Evolutionary conservation across 805 yeast genomes (phyloP), one percentile per base, ranked within the genome.

Genomic region (Wickerhamiella qilinensis): DNA sequence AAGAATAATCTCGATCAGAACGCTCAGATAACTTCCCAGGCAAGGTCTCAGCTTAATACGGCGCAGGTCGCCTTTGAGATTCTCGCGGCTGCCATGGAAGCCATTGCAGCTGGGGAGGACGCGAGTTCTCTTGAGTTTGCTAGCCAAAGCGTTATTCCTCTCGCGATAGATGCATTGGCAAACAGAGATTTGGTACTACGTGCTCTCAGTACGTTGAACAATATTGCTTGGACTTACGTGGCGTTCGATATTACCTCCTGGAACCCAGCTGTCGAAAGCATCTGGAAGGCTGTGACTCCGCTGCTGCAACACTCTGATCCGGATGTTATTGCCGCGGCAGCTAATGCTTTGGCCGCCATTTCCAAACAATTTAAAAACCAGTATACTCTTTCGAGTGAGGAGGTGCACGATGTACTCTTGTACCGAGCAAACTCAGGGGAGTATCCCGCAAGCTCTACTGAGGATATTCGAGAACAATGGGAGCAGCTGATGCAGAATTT

Each of bases 51-150:
- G 36, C 57, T 79, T 36, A 77, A 77, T 45, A 66, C 80, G 3
- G 60, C 80, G 18, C 93, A 83, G 48, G 65, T 77, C 1, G 64
- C 79, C 0, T 58, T 86, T 18, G 97, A 88, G 54, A 55, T 88
- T 24, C 62, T 83, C 19, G 73, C 95, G 1, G 79, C 86, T 1
- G 63, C 76, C 5, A 68, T 79, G 47, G 95, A 85, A 54, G 57
- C 62, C 21, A 48, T 65, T 7, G 70, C 71, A 25, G 48, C 38
- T 1, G 12, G 18, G 2, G 42, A 49, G 11, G 48, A 48, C 14
- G 45, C 44, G 4, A 44, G 42, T 4, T 38, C 45, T n/a, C 30
- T 46, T 6, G 32, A 36, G 11, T 31, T 44, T 12, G 37, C 49
- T 2, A 30, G 35, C 17, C 22, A 35, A 12, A 38, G 39, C 7